Evolutionary conservation across 345 rosid species (phyloP), one percentile per base, ranked within the genome.

Genomic region (Eucalyptus microcorys): DNA sequence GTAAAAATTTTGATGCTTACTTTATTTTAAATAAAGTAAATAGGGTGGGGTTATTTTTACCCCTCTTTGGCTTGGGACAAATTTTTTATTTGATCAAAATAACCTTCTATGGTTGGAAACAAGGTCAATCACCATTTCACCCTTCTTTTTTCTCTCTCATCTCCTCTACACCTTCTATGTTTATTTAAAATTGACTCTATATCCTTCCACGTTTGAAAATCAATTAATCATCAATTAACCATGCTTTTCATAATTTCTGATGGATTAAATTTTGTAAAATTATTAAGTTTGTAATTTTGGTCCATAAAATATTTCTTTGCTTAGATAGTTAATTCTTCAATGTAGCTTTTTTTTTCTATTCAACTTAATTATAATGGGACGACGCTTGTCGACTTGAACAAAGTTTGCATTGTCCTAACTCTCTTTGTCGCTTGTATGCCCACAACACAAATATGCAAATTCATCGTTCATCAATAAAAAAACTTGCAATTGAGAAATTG

Each of bases 351-450:
- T 66, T 66, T 66, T 66, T 66, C 76, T n/a, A n/a, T 66, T n/a
- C 19, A 14, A n/a, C 76, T n/a, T 66, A 66, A n/a, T 26, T 0
- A 0, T 48, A 48, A 48, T 2, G 0, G 14, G 49, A 4, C 0
- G 49, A 10, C 0, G 13, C 14, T 24, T 57, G 26, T 57, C 1
- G 0, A 57, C 14, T 26, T 8, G 3, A 49, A 49, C 0, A 57
- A 57, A 5, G n/a, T 10, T 57, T 55, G 14, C 6, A 57, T 57
- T 2, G n/a, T 57, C 64, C n/a, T 5, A 10, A 26, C 3, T 24
- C 2, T 57, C 4, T 49, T 2, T 26, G 0, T 22, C 2, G 13
- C 5, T 2, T 1, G 12, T 24, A 55, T 6, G 11, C 27, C 10
- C 26, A 8, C 24, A 17, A 19, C 55, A 52, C 55, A 17, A 52